Evolutionary conservation across 1,284 basidiomycete species (phyloP).

Genomic region (Phylloboletellus chloephorus): DNA sequence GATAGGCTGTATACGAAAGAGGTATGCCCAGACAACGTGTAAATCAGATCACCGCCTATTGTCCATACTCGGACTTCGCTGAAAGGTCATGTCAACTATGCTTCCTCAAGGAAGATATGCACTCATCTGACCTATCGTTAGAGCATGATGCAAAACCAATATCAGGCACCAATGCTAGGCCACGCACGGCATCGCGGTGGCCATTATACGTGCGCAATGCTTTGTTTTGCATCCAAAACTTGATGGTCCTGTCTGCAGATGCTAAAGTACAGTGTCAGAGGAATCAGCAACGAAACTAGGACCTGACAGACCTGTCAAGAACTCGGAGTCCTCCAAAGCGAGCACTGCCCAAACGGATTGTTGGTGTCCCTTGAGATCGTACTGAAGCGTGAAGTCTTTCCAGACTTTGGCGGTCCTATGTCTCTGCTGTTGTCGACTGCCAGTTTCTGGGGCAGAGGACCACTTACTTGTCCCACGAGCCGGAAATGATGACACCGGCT

Average conservation of each 20-base stretch:
- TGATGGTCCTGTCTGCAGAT: slow-evolving; percentile 94
- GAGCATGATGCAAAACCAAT: slow-evolving; percentile 93
- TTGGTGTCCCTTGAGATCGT: slow-evolving; percentile 81
- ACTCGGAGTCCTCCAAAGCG: slow-evolving; percentile 73
- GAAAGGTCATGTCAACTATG: slow-evolving; percentile 8
- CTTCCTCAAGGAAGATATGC: slow-evolving; percentile 4
- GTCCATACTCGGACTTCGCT: slow-evolving; percentile 93
- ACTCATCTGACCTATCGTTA: slow-evolving; percentile 72
- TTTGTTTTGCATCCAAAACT: slow-evolving; percentile 79
- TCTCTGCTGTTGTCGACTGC: slow-evolving; percentile 1
- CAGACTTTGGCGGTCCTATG: slow-evolving; percentile 89
- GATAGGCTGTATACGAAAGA: slow-evolving; percentile 94
- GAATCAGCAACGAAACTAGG: slow-evolving; percentile 1
- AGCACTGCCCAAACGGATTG: slow-evolving; percentile 95
- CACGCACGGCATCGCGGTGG: slow-evolving; percentile 89
- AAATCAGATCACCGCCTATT: slow-evolving; percentile 70
- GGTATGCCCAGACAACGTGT: slow-evolving; percentile 86
- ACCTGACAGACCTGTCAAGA: slow-evolving; percentile 67
- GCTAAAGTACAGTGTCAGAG: slow-evolving; percentile 44
- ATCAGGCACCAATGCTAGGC: slow-evolving; percentile 72
- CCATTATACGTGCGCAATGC: slow-evolving; percentile 72
- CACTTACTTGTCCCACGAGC: slow-evolving; percentile 92
- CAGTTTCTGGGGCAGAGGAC: slow-evolving; percentile 4
- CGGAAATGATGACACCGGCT: slow-evolving; percentile 80
- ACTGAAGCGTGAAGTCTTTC: slow-evolving; percentile 72